Percentiles rank a stretch among this genome's conserved stretches.
Conservation (phyloP, 1,284 basidiomycete genomes). For the Lentinula novae-zelandiae region DNA sequence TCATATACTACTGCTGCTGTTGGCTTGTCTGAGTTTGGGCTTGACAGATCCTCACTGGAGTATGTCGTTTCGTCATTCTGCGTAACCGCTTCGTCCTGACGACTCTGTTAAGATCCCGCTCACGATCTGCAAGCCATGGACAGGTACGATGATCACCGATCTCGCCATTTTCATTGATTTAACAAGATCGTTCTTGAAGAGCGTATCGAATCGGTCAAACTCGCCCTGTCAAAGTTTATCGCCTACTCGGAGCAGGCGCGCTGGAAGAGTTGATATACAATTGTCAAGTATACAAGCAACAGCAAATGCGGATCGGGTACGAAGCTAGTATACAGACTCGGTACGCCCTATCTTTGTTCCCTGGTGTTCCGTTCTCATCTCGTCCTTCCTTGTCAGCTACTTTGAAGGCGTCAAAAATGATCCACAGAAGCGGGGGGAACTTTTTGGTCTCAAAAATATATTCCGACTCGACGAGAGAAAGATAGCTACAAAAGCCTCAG, state of each 20-base stretch:
- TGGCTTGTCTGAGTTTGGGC: slow-evolving; percentile 2
- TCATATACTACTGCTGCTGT: background rate
- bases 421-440: slow-evolving; percentile 67
- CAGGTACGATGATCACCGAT: slow-evolving; percentile 32
- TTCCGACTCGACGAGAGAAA: slow-evolving; percentile 75
- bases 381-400: slow-evolving; percentile 43
- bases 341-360: slow-evolving; percentile 27
- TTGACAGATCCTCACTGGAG: slow-evolving; percentile 85
- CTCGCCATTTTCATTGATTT: background rate
- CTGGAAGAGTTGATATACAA: slow-evolving; percentile 85
- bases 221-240: slow-evolving; percentile 81
- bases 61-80: slow-evolving; percentile 31
- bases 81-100: slow-evolving; percentile 1
- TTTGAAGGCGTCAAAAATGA: slow-evolving; percentile 82
- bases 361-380: background rate
- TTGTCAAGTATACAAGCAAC: slow-evolving; percentile 86
- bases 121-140: slow-evolving; percentile 89
- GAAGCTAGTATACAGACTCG: slow-evolving; percentile 77
- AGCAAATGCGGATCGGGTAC: slow-evolving; percentile 86
- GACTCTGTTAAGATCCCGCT: slow-evolving; percentile 60
- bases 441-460: slow-evolving; percentile 81
- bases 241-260: slow-evolving; percentile 82
- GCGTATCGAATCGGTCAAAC: slow-evolving; percentile 88
- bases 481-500: slow-evolving; percentile 70
- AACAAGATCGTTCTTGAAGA: slow-evolving; percentile 20